These are phyloP conservation scores for Polyporus arcularius DNA, from an alignment of 768 basidiomycete species.

Conservation along the genomic window DNA sequence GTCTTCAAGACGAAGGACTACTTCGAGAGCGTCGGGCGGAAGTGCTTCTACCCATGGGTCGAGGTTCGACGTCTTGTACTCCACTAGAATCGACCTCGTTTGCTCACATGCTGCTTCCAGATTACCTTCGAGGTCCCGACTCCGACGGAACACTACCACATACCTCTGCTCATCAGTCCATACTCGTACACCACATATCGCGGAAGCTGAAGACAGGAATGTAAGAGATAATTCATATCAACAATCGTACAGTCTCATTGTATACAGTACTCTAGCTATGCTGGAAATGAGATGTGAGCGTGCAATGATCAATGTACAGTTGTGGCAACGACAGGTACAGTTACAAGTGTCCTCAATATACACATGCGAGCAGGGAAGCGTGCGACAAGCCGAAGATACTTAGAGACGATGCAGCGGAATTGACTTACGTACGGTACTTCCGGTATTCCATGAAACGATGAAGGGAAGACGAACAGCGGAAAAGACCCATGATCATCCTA, in stretches of 20 bases:
- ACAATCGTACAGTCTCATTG: slow-evolving; percentile 1
- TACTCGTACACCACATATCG: slow-evolving; percentile 91
- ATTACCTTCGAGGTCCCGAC: slow-evolving; percentile 76
- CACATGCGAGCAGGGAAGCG: not conserved
- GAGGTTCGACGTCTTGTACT: slow-evolving; percentile 52
- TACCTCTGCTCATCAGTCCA: slow-evolving; percentile 90
- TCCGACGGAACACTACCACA: slow-evolving; percentile 84
- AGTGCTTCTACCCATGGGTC: slow-evolving; percentile 88
- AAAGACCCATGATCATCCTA: slow-evolving; percentile 26
- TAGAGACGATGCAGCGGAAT: not conserved
- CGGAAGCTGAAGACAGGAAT: slow-evolving; percentile 58
- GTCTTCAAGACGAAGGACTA: slow-evolving; percentile 83
- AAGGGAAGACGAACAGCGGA: not conserved
- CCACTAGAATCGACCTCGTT: not conserved
- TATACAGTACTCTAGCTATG: slow-evolving; percentile 12
- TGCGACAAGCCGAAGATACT: not conserved
- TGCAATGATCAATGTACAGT: slow-evolving; percentile 9
- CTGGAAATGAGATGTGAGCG: slow-evolving; percentile 4
- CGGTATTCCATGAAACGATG: not conserved
- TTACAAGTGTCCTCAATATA: slow-evolving; percentile 8
- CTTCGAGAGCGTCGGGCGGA: slow-evolving; percentile 61
- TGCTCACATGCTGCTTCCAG: slow-evolving; percentile 29
- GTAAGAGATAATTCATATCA: not conserved
- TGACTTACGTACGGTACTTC: not conserved
- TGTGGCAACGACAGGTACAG: slow-evolving; percentile 10